phyloP scores from a whole-genome alignment of 805 yeast genomes.

The Diddensiella transvaalensis region DNA sequence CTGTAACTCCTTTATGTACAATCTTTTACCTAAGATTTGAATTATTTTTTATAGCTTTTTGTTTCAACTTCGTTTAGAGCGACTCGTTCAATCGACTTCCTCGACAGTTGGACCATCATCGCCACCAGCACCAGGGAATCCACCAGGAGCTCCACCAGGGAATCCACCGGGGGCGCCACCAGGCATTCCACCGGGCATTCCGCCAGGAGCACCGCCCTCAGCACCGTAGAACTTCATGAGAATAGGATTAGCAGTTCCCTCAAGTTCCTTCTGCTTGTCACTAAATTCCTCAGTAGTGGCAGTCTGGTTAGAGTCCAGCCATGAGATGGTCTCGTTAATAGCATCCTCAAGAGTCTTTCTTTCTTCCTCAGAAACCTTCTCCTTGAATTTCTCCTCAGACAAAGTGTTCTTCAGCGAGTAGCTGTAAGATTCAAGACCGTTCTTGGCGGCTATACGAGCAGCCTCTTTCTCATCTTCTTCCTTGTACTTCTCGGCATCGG shows the following conservation, averaged over 20 bases:
- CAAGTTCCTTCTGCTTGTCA: slow-evolving; percentile 94
- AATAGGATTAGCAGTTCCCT: slow-evolving; percentile 92
- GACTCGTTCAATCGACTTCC: slow-evolving; percentile 28
- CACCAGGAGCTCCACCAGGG: slow-evolving; percentile 59
- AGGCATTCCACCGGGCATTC: slow-evolving; percentile 69
- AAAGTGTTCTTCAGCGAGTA: slow-evolving; percentile 86
- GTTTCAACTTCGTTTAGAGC: neutral
- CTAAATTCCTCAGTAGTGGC: slow-evolving; percentile 89
- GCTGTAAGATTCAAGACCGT: slow-evolving; percentile 91
- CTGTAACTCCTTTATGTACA: slow-evolving; percentile 6
- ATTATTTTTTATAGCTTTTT: neutral
- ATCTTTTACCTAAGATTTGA: neutral
- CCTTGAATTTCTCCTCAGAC: slow-evolving; percentile 70
- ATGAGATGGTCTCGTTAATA: slow-evolving; percentile 77
- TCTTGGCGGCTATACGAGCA: slow-evolving; percentile 87
- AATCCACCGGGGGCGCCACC: slow-evolving; percentile 60
- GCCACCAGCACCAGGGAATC: slow-evolving; percentile 37
- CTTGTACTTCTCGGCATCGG: slow-evolving; percentile 96
- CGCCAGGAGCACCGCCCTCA: slow-evolving; percentile 72
- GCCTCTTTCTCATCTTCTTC: slow-evolving; percentile 96
- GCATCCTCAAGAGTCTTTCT: slow-evolving; percentile 69
- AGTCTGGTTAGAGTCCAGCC: slow-evolving; percentile 93
- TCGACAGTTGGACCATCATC: slow-evolving; percentile 63
- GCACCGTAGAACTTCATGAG: slow-evolving; percentile 92
- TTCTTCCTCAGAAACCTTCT: slow-evolving; percentile 68